Conservation (phyloP, 345 rosid genomes). For the Jatropha curcas region DNA sequence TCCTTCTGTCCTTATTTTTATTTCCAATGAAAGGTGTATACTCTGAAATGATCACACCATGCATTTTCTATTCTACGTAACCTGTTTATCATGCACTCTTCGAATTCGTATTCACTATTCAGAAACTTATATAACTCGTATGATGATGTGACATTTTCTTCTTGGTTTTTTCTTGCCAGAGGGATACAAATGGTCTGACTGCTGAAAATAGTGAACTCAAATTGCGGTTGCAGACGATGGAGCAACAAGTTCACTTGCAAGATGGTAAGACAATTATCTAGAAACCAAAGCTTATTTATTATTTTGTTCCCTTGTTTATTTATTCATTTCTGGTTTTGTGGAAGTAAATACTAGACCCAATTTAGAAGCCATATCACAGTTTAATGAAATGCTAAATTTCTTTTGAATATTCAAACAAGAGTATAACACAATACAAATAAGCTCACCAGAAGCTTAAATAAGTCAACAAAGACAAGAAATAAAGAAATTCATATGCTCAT, state of each 20-base stretch:
- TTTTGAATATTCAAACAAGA: background rate
- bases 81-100: background rate
- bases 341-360: background rate
- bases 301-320: background rate
- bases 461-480: too few relatives aligned
- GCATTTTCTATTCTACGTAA: constrained; percentile 3
- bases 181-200: constrained; percentile 79
- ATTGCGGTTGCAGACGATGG: constrained; percentile 85
- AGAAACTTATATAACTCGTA: background rate
- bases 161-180: constrained; percentile 40
- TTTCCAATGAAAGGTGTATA: background rate
- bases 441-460: background rate
- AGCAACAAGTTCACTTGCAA: constrained; percentile 84
- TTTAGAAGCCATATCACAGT: background rate
- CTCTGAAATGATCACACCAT: background rate
- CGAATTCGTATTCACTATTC: background rate
- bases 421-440: background rate
- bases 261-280: constrained; percentile 56
- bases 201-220: constrained; percentile 85
- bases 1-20: background rate
- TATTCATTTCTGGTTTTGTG: background rate
- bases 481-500: background rate
- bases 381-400: background rate
- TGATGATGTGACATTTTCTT: background rate
- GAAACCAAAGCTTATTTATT: background rate